A percentile compares a stretch with the other conserved stretches of the same genome.
Conservation (phyloP, 352 stramenopile species). For the Globisporangium barbulae region DNA sequence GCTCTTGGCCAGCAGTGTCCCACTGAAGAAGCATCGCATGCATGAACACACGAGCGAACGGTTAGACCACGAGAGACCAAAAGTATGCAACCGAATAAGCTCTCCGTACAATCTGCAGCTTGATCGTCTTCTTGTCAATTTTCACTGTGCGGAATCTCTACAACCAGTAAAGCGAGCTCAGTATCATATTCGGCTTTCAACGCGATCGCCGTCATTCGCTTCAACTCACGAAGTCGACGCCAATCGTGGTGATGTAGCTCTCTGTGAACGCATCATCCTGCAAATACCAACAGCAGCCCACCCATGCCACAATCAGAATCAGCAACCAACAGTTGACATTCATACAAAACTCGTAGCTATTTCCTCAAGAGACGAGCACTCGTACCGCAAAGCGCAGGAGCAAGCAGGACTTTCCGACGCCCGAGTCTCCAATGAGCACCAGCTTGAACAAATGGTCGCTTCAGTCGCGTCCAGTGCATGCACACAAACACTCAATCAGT, state of each 20-base stretch:
- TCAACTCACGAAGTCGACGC: constrained; percentile 91
- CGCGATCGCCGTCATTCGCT: background rate
- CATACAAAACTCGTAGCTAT: background rate
- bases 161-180: constrained; percentile 17
- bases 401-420: constrained; percentile 98
- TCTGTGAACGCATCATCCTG: constrained; percentile 97
- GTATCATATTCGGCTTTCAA: background rate
- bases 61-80: constrained; percentile 1
- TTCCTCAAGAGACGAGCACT: constrained; percentile 6
- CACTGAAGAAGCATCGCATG: constrained; percentile 45
- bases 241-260: constrained; percentile 96
- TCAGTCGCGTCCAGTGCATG: background rate
- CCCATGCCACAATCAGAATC: background rate
- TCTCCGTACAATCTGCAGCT: constrained; percentile 94
- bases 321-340: background rate
- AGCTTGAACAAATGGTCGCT: constrained; percentile 98
- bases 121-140: constrained; percentile 98
- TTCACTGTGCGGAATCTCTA: constrained; percentile 96
- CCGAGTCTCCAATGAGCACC: constrained; percentile 97
- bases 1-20: constrained; percentile 98
- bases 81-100: background rate
- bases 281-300: background rate
- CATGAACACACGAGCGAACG: background rate
- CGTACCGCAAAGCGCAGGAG: constrained; percentile 94
- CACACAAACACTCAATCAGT: background rate